A percentile compares a stretch with the other conserved stretches of the same genome.
Conservation (phyloP, 179 eudicot species). For the Camellia oleifera region DNA sequence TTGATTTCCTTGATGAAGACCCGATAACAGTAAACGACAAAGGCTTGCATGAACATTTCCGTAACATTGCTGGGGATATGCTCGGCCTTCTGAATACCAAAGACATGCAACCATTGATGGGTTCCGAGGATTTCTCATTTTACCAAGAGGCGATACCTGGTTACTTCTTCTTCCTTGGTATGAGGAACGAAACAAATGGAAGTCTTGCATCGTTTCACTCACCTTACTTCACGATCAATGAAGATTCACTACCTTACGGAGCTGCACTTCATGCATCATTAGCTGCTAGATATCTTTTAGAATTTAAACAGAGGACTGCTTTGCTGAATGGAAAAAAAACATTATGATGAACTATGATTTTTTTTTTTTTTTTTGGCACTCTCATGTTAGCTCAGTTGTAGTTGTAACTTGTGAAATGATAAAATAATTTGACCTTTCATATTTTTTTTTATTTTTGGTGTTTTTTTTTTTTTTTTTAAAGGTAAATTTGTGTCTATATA, state of each 20-base stretch:
- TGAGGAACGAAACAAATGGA: slow-evolving; percentile 53
- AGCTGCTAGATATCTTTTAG: slow-evolving; percentile 55
- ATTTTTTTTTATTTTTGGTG: too few relatives aligned
- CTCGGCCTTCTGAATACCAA: slow-evolving; percentile 47
- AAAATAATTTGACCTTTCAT: too few relatives aligned
- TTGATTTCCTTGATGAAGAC: slow-evolving; percentile 43
- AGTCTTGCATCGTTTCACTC: slow-evolving; percentile 44
- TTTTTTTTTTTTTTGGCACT: background rate
- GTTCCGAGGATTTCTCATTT: slow-evolving; percentile 85
- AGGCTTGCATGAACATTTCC: slow-evolving; percentile 51
- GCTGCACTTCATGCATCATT: slow-evolving; percentile 94
- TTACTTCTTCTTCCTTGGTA: slow-evolving; percentile 69
- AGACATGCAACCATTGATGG: slow-evolving; percentile 67
- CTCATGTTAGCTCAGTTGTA: too few relatives aligned
- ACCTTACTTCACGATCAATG: slow-evolving; percentile 59
- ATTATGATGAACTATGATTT: slow-evolving; percentile 59
- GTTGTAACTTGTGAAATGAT: too few relatives aligned
- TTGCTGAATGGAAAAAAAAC: background rate
- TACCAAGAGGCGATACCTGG: slow-evolving; percentile 81
- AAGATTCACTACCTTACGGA: slow-evolving; percentile 68
- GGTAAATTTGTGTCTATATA: too few relatives aligned
- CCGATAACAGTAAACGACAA: slow-evolving; percentile 73
- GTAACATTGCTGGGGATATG: slow-evolving; percentile 50
- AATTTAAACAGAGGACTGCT: slow-evolving; percentile 24
- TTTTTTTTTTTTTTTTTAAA: too few relatives aligned